These are phyloP conservation scores for Pseudopithomyces chartarum DNA, from an alignment of 2,329 filamentous ascomycete species.

Conservation along the genomic window DNA sequence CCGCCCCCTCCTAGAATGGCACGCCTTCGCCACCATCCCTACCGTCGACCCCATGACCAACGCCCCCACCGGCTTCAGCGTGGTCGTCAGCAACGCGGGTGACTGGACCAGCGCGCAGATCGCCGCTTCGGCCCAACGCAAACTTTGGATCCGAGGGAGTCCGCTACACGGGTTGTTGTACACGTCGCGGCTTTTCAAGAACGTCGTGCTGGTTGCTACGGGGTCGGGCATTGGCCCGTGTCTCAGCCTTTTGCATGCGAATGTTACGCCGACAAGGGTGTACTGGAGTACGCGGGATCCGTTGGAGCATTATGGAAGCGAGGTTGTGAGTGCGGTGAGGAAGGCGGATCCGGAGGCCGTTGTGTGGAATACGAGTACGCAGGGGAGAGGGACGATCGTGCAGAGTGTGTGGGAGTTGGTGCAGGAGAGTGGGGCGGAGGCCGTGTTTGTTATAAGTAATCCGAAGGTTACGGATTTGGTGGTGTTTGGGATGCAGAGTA, in stretches of 20 bases:
- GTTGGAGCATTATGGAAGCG: slow-evolving; percentile 63
- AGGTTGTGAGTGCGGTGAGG: slow-evolving; percentile 60
- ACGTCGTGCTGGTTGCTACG: slow-evolving; percentile 24
- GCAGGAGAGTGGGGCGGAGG: slow-evolving; percentile 59
- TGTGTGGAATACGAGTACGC: slow-evolving; percentile 66
- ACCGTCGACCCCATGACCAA: neutral
- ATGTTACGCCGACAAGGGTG: slow-evolving; percentile 61
- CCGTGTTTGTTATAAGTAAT: slow-evolving; percentile 73
- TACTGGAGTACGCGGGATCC: slow-evolving; percentile 71
- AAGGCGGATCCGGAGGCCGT: slow-evolving; percentile 64
- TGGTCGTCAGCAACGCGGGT: neutral
- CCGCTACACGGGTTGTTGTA: slow-evolving; percentile 5
- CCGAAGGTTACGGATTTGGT: slow-evolving; percentile 68
- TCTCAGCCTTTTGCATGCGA: slow-evolving; percentile 57
- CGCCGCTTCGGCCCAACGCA: neutral
- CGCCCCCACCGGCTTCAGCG: neutral
- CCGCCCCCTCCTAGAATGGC: slow-evolving; percentile 1
- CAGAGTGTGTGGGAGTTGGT: slow-evolving; percentile 59
- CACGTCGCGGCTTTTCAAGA: slow-evolving; percentile 23
- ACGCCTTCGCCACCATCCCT: slow-evolving; percentile 1
- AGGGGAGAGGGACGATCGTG: slow-evolving; percentile 65
- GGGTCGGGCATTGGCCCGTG: slow-evolving; percentile 33
- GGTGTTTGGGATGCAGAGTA: slow-evolving; percentile 68
- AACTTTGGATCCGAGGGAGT: slow-evolving; percentile 3
- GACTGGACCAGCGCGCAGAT: slow-evolving; percentile 2